Evolutionary conservation across 495 filamentous ascomycete genomes (phyloP), one percentile per base, ranked within the genome.

Genomic region (Aspergillus bertholletiae): DNA sequence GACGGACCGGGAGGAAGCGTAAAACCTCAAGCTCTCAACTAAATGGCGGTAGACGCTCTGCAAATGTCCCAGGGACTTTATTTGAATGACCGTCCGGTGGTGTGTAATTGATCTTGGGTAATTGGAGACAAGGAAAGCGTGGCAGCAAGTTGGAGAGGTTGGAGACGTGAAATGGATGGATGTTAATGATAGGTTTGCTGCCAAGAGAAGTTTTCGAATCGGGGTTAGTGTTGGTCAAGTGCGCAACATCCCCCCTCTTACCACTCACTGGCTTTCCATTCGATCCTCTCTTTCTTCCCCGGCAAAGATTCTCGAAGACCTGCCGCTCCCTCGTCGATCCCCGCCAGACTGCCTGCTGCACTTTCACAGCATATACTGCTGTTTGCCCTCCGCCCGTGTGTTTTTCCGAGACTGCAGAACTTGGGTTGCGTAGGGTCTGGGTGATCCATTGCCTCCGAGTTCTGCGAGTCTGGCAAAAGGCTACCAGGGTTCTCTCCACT

Each of bases 401-500:
- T 26, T 23, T 54, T 53, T 54, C 23, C 13, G 56, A 56, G 48
- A 53, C 46, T 59, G 56, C 56, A 57, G 62, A 49, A 58, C 62
- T 59, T 48, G 51, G 56, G 40, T 54, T 56, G 48, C 28, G 24
- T 18, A 49, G 49, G 46, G 52, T 56, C 55, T 49, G 41, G 34
- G 46, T 53, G 54, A 54, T 54, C 47, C 56, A 48, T 50, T 54
- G 43, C 55, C 67, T 67, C 69, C 65, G 65, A 68, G 62, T 67
- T 69, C 65, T 70, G 55, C 67, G 58, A 63, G 61, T 62, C 65
- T 63, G 51, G 34, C 44, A 58, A 63, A 59, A 61, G 57, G 45
- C 58, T 55, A 59, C 54, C 55, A 49, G 59, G 58, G 53, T 60
- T 55, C 62, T 55, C 62, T 59, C 62, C 62, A 51, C 62, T 55